These are phyloP conservation scores for Harrya chromipes DNA, from an alignment of 768 basidiomycete genomes.

Conservation along the genomic window DNA sequence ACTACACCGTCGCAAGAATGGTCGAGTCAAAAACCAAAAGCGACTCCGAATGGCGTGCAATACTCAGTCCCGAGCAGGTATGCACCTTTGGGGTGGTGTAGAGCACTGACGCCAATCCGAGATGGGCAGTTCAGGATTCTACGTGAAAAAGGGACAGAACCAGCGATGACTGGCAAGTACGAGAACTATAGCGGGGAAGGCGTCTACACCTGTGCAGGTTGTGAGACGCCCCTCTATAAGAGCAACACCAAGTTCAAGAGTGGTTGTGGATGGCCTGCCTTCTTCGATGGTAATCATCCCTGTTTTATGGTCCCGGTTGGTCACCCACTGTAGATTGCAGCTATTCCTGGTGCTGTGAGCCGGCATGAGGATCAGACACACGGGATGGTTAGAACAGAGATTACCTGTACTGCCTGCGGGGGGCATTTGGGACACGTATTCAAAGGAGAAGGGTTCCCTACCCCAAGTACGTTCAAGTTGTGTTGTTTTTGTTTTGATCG, in stretches of 20 bases:
- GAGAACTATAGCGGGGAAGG: conserved; percentile 66
- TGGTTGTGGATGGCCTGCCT: conserved; percentile 97
- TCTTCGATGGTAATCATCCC: conserved; percentile 72
- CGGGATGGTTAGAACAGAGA: conserved; percentile 77
- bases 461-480: conserved; percentile 66
- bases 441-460: conserved; percentile 82
- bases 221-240: conserved; percentile 81
- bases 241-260: conserved; percentile 89
- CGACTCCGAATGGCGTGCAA: conserved; percentile 81
- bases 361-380: conserved; percentile 68
- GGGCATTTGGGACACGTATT: conserved; percentile 96
- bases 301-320: not conserved
- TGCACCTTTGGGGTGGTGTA: conserved; percentile 11
- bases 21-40: conserved; percentile 40
- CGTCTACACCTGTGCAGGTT: conserved; percentile 76
- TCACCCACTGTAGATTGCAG: conserved; percentile 36
- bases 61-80: conserved; percentile 81
- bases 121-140: conserved; percentile 72
- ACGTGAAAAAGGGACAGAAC: conserved; percentile 85
- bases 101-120: not conserved
- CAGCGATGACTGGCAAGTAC: conserved; percentile 73
- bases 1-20: conserved; percentile 13
- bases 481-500: not conserved
- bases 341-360: conserved; percentile 84
- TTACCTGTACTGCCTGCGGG: conserved; percentile 86